Evolutionary conservation across 305 asterid species (phyloP).

Genomic region (Fraxinus sp.): DNA sequence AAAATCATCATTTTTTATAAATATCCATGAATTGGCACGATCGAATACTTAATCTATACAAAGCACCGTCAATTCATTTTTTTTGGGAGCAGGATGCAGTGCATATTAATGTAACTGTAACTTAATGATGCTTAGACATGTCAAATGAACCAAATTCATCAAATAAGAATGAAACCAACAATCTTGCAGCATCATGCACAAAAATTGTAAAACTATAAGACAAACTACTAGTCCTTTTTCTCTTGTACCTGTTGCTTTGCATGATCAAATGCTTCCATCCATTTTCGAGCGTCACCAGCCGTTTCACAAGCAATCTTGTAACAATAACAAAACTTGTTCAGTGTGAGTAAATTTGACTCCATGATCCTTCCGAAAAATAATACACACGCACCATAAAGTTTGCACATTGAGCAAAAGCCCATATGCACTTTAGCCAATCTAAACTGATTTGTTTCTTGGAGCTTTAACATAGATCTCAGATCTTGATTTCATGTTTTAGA

Average conservation of each 20-base stretch:
- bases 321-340: conserved; percentile 30
- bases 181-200: conserved; percentile 4
- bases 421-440: conserved; percentile 8
- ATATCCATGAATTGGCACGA: neutral
- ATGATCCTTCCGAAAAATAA: conserved; percentile 17
- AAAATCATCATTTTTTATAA: neutral
- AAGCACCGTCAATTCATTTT: neutral
- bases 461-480: conserved; percentile 3
- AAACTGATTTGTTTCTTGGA: conserved; percentile 8
- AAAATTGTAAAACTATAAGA: neutral
- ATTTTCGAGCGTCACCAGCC: conserved; percentile 77
- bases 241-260: conserved; percentile 87
- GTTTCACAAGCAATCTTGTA: conserved; percentile 94
- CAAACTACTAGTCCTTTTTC: neutral
- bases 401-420: conserved; percentile 11
- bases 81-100: neutral
- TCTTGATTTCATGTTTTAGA: neutral
- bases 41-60: neutral
- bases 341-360: conserved; percentile 27
- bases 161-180: neutral
- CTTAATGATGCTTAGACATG: conserved; percentile 19
- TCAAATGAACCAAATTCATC: conserved; percentile 1
- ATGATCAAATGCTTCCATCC: conserved; percentile 99
- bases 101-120: neutral
- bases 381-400: neutral